Base-by-base conservation (phyloP, 768 basidiomycete species). In the Rhizopogon salebrosus region DNA sequence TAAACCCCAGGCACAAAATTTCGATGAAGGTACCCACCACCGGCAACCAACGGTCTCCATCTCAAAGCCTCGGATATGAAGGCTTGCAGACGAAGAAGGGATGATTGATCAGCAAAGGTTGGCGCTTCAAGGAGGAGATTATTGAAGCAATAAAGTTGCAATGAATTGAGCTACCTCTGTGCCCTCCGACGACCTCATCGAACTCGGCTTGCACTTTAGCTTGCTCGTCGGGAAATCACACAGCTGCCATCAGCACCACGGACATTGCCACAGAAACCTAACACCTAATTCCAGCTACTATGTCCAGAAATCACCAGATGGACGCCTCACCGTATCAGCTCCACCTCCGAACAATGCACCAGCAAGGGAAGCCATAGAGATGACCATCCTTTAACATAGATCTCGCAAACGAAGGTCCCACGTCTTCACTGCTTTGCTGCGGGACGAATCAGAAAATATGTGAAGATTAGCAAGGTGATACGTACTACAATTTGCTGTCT, bases 321-420 rank as follows among this genome's bases (percentile, higher is more conserved):
- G 38, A 24, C n/a, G 23, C 26, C 63, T 3, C 49, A 70, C 71
- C 6, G 82, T 82, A 55, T 82, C 80, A 1, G 75, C 73, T 1
- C 81, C 80, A 24, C 80, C 82, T 36, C 80, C 74, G 57, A 83
- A 83, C 69, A 83, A 74, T 26, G 72, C 72, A 0, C 82, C 82
- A 2, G 78, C 79, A 16, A 84, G 73, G 60, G 82, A 84, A 0
- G 18, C 74, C 75, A 20, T 77, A 73, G 53, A 79, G 75, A 0
- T 58, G 53, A 56, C 80, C 79, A 16, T 71, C 72, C 51, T 80
- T 74, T 1, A 83, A 63, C 23, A 83, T 72, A 54, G 77, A 78
- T 61, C 75, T 76, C 1, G 73, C 81, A 55, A 84, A 84, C 6
- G 76, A 81, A 3, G 70, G 66, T 0, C 71, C 67, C 9, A 71